These are phyloP conservation scores for Saccharomyces hybrid DNA, from an alignment of 1,139 yeast genomes.

Conservation along the genomic window DNA sequence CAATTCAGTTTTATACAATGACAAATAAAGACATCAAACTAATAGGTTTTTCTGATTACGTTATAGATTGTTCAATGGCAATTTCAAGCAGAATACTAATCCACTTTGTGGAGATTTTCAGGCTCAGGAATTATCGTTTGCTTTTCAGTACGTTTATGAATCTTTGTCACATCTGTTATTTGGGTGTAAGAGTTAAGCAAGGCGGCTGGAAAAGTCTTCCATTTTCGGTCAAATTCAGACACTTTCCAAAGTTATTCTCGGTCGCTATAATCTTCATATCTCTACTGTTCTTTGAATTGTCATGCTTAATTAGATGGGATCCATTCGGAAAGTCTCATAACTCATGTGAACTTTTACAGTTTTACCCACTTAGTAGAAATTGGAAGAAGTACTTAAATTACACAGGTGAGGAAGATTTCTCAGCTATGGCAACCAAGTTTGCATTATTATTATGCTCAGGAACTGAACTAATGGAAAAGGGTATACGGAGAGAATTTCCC, in stretches of 20 bases:
- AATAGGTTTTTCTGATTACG: slow-evolving; percentile 8
- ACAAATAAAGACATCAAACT: slow-evolving; percentile 6
- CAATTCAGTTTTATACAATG: slow-evolving; percentile 20
- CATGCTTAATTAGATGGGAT: slow-evolving; percentile 19
- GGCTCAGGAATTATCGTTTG: slow-evolving; percentile 17
- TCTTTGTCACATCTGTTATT: slow-evolving; percentile 13
- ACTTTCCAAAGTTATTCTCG: slow-evolving; percentile 22
- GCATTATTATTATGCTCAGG: slow-evolving; percentile 26
- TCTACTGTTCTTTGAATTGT: slow-evolving; percentile 15
- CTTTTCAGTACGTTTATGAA: slow-evolving; percentile 21
- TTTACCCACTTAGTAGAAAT: slow-evolving; percentile 25
- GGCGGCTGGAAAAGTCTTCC: slow-evolving; percentile 15
- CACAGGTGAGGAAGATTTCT: slow-evolving; percentile 31
- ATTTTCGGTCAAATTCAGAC: slow-evolving; percentile 14
- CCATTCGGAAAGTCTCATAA: slow-evolving; percentile 12
- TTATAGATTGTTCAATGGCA: slow-evolving; percentile 22
- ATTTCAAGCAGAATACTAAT: slow-evolving; percentile 21
- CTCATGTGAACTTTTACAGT: slow-evolving; percentile 19
- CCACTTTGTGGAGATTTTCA: slow-evolving; percentile 24
- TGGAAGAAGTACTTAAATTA: slow-evolving; percentile 29
- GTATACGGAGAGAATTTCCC: slow-evolving; percentile 20
- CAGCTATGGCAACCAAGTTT: slow-evolving; percentile 21
- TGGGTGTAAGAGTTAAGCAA: slow-evolving; percentile 8
- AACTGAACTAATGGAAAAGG: slow-evolving; percentile 16
- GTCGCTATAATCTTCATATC: slow-evolving; percentile 18